A percentile compares a stretch with the other conserved stretches of the same genome.
These are phyloP conservation scores for Rhizopogon vulgaris DNA, from an alignment of 768 basidiomycete species.

Conservation along the genomic window DNA sequence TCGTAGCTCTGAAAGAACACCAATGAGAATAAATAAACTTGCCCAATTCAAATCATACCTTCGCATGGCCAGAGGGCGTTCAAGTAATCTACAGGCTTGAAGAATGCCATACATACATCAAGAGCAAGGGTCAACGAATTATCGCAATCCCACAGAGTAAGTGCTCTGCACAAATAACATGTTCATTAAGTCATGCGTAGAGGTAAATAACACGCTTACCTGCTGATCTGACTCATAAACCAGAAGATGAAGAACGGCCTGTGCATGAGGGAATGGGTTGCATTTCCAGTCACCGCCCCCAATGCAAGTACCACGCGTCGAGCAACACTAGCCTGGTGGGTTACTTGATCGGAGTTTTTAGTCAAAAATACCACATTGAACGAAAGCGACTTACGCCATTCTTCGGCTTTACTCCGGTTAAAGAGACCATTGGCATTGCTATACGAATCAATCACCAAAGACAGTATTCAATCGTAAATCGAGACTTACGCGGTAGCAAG, in stretches of 20 bases:
- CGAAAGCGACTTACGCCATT: constrained; percentile 51
- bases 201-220: constrained; percentile 26
- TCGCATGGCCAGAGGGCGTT: constrained; percentile 59
- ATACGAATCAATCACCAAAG: constrained; percentile 1
- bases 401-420: constrained; percentile 52
- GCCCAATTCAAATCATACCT: constrained; percentile 31
- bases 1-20: constrained; percentile 40
- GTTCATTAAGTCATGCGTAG: constrained; percentile 3
- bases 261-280: constrained; percentile 40
- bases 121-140: constrained; percentile 51
- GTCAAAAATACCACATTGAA: constrained; percentile 1
- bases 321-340: constrained; percentile 54
- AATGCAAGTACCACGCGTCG: constrained; percentile 55
- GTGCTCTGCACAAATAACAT: constrained; percentile 29
- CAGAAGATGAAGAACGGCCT: constrained; percentile 68
- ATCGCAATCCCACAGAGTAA: constrained; percentile 59
- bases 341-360: constrained; percentile 34
- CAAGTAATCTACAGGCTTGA: constrained; percentile 57
- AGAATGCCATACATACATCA: constrained; percentile 54
- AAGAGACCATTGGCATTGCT: constrained; percentile 42
- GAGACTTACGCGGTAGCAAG: constrained; percentile 46
- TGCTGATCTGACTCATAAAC: constrained; percentile 68
- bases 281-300: constrained; percentile 50
- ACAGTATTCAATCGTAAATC: not conserved
- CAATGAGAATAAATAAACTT: constrained; percentile 5